Evolutionary conservation across 2,329 filamentous ascomycete species (phyloP), one percentile per base, ranked within the genome.

Genomic region (Penicillium sp.): DNA sequence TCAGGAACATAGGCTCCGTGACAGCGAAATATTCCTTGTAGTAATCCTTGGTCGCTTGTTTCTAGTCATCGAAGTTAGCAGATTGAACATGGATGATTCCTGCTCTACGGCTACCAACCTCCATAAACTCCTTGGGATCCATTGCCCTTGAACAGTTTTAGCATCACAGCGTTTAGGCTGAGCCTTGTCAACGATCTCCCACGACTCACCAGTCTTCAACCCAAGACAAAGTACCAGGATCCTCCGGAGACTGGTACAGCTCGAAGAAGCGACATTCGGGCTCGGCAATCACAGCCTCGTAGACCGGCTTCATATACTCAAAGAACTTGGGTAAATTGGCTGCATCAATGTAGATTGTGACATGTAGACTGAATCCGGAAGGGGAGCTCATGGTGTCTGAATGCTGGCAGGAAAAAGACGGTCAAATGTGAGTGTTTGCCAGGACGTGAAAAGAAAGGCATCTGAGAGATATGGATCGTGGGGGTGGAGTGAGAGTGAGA

Each of bases 211-310:
- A 80, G 58, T 79, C 75, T 60, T 79, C 78, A 22, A 79, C 72
- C 75, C 75, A 80, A 5, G 67, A 71, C 8, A 80, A 57, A 34
- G 69, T 71, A 3, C 77, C 78, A 1, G 76, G 76, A 15, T 77
- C 70, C 17, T 76, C 71, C 0, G 67, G 64, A 57, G 67, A 68
- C 58, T 71, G 71, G 43, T 76, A 79, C 25, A 81, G 66, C 62
- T 81, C 74, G 63, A 82, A 82, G 67, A 78, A 82, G 1, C 73
- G 70, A 62, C 75, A 78, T 56, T 81, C 77, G 1, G 78, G 75
- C 66, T 82, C 80, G 2, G 71, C 74, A 7, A 72, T 66, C 5
- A 81, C 75, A n/a, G 64, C 64, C 42, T 80, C 75, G 58, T 79
- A 81, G 28, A 71, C 69, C 1, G 73, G 70, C 34, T 77, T 76